Percentiles rank a stretch among this genome's conserved stretches.
Conservation (phyloP, 1,284 basidiomycete species). For the Naganishia liquefaciens region DNA sequence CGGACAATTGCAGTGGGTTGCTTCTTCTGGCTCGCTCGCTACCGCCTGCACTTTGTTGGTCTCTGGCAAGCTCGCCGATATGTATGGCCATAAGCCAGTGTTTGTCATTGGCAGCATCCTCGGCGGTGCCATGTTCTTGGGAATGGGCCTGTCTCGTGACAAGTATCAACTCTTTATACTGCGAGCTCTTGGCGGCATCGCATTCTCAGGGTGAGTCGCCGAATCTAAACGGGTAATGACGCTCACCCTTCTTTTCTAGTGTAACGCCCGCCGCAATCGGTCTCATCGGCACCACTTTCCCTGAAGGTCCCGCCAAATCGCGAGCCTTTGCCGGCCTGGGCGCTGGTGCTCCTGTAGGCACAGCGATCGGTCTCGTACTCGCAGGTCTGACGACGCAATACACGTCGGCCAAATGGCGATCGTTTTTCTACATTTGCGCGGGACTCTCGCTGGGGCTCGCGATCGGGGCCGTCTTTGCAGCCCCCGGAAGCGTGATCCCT, state of each 20-base stretch:
- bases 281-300: constrained; percentile 16
- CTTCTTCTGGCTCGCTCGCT: constrained; percentile 51
- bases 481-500: constrained; percentile 20
- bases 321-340: constrained; percentile 77
- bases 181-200: constrained; percentile 23
- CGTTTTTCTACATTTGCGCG: constrained; percentile 15
- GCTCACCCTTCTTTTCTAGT: background rate
- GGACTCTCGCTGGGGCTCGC: constrained; percentile 5
- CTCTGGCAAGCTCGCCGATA: constrained; percentile 51
- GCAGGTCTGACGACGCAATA: constrained; percentile 16
- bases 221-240: background rate
- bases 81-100: constrained; percentile 48
- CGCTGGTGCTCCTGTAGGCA: constrained; percentile 56
- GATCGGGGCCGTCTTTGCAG: constrained; percentile 5
- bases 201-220: constrained; percentile 7
- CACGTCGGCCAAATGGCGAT: constrained; percentile 9
- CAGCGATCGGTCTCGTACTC: constrained; percentile 58
- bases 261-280: constrained; percentile 27
- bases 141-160: constrained; percentile 7
- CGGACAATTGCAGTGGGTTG: constrained; percentile 50
- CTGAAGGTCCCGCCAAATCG: constrained; percentile 19
- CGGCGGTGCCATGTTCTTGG: constrained; percentile 19
- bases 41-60: constrained; percentile 52
- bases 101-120: constrained; percentile 44
- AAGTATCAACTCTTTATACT: constrained; percentile 23